Conservation (phyloP, 2,329 filamentous ascomycete genomes). For the Apiospora koreana region DNA sequence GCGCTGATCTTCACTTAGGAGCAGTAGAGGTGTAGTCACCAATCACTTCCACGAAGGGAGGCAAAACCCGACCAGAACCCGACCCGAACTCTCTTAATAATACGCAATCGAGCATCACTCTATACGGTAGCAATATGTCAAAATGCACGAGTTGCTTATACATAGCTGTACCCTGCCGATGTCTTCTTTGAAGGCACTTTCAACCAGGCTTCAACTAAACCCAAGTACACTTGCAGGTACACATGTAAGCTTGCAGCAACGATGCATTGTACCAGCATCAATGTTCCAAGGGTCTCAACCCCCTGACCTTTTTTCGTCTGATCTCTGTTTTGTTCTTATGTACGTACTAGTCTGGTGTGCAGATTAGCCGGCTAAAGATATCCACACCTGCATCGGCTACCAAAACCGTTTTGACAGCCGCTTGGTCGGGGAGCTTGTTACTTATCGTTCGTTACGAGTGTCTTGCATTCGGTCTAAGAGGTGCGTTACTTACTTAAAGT, state of each 20-base stretch:
- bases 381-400: conserved; percentile 9
- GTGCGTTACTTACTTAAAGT: neutral
- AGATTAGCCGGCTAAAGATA: conserved; percentile 5
- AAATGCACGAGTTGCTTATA: too few relatives aligned
- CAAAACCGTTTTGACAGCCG: conserved; percentile 11
- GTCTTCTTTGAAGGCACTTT: too few relatives aligned
- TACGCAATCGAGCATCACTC: too few relatives aligned
- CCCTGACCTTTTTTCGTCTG: conserved; percentile 7
- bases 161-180: too few relatives aligned
- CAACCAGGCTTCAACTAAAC: too few relatives aligned
- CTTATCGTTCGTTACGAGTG: neutral
- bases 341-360: neutral
- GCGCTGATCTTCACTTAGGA: neutral
- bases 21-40: neutral
- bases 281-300: neutral
- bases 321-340: conserved; percentile 1
- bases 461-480: neutral
- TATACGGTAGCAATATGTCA: too few relatives aligned
- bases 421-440: neutral
- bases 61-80: too few relatives aligned
- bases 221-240: neutral
- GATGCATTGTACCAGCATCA: neutral
- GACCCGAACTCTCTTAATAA: too few relatives aligned
- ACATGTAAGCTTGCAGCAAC: neutral
- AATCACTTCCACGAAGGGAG: too few relatives aligned